Conservation (phyloP, 192 early-diverging fungal genomes). For the Umbelopsis sp. region DNA sequence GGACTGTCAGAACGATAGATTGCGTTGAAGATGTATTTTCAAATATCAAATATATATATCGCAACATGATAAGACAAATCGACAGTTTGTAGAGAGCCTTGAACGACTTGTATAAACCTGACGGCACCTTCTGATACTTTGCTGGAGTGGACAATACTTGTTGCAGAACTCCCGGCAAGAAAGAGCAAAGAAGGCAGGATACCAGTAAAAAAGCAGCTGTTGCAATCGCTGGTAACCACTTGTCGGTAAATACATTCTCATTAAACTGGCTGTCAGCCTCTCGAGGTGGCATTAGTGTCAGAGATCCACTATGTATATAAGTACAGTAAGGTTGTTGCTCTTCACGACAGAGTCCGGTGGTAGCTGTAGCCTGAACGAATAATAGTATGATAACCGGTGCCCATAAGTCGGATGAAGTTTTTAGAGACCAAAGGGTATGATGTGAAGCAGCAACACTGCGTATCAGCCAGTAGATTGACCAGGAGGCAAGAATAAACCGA, state of each 20-base stretch:
- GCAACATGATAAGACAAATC: background rate
- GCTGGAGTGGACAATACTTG: no score
- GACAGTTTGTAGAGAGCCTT: background rate
- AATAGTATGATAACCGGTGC: conserved; percentile 33
- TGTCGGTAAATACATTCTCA: background rate
- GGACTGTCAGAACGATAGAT: background rate
- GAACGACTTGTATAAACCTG: background rate
- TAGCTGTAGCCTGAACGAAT: conserved; percentile 57
- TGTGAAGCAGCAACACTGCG: background rate
- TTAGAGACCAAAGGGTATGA: background rate
- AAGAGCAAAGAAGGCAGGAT: background rate
- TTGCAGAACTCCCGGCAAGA: background rate
- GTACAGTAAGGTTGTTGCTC: conserved; percentile 81
- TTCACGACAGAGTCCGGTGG: conserved; percentile 78
- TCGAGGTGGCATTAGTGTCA: background rate
- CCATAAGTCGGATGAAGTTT: background rate
- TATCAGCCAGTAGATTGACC: conserved; percentile 45
- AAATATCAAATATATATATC: background rate
- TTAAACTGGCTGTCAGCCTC: background rate
- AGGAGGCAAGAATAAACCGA: conserved; percentile 66
- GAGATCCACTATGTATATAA: conserved; percentile 25
- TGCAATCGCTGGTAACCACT: background rate
- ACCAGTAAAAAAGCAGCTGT: background rate
- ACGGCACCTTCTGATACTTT: background rate
- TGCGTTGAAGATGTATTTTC: conserved; percentile 5